Percentiles rank a stretch among this genome's conserved stretches.
These are phyloP conservation scores for Saccharomycopsis fibuligera DNA, from an alignment of 805 yeast species.

Conservation along the genomic window DNA sequence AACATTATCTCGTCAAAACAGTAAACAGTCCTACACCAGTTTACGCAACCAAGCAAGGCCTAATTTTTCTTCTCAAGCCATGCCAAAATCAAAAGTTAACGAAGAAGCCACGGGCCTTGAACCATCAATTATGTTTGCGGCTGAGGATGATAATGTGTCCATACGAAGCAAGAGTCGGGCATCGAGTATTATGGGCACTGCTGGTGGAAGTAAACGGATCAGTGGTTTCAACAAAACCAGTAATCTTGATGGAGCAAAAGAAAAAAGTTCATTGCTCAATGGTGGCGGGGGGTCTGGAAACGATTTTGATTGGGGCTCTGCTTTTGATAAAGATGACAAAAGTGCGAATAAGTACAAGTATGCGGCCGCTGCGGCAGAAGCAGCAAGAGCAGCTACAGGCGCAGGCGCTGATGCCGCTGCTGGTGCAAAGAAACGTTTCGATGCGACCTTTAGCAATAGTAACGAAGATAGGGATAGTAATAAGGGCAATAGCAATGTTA, in stretches of 20 bases:
- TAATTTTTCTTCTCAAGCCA: constrained; percentile 62
- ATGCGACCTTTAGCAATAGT: neutral
- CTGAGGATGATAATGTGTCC: constrained; percentile 22
- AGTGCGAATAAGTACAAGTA: neutral
- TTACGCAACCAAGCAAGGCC: constrained; percentile 39
- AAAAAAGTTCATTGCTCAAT: neutral
- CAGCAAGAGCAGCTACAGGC: neutral
- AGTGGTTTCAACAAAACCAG: neutral
- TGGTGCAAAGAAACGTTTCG: neutral
- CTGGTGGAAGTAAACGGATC: neutral
- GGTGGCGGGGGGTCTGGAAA: neutral
- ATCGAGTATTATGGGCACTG: neutral
- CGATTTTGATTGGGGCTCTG: neutral
- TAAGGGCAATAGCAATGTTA: neutral
- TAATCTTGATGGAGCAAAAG: no score
- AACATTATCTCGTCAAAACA: constrained; percentile 19
- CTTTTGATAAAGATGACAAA: neutral
- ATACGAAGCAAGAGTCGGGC: constrained; percentile 8
- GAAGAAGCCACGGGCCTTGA: constrained; percentile 65
- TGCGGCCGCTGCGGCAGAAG: neutral
- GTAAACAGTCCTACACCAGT: constrained; percentile 20
- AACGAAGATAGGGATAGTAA: neutral
- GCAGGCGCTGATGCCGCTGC: neutral
- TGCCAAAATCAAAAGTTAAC: constrained; percentile 60
- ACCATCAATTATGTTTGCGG: constrained; percentile 56